Evolutionary conservation across 495 filamentous ascomycete species (phyloP).

Genomic region (Cairneyella variabilis): DNA sequence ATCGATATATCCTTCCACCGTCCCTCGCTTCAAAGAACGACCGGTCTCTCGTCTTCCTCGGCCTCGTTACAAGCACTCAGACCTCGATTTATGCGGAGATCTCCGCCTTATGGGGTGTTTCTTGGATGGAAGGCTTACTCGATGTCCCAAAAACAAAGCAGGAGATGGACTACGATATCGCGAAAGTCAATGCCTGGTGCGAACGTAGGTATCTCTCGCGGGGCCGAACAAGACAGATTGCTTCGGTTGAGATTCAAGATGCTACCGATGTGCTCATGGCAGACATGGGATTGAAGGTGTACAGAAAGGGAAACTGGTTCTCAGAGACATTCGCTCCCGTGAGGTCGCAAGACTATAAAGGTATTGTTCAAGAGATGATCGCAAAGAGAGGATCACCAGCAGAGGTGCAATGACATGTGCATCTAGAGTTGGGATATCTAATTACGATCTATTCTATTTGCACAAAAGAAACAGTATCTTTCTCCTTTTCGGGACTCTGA

Average conservation of each 20-base stretch:
- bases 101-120: neutral
- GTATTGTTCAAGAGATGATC: no score
- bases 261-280: neutral
- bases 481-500: no score
- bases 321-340: neutral
- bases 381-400: no score
- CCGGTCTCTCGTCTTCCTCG: neutral
- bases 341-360: constrained; percentile 1
- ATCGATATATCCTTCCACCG: neutral
- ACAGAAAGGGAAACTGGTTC: neutral
- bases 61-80: neutral
- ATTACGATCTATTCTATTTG: no score
- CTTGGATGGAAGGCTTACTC: neutral
- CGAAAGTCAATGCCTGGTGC: neutral
- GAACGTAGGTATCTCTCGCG: neutral
- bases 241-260: neutral
- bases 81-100: neutral
- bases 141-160: neutral
- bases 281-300: neutral
- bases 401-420: no score
- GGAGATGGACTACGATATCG: constrained; percentile 7
- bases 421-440: no score
- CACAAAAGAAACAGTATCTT: no score
- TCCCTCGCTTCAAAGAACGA: neutral
- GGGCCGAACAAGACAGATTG: neutral